Percentiles rank a stretch among this genome's conserved stretches.
These are phyloP conservation scores for Plasmodium gonderi DNA, from an alignment of 169 alveolate species.

Conservation along the genomic window DNA sequence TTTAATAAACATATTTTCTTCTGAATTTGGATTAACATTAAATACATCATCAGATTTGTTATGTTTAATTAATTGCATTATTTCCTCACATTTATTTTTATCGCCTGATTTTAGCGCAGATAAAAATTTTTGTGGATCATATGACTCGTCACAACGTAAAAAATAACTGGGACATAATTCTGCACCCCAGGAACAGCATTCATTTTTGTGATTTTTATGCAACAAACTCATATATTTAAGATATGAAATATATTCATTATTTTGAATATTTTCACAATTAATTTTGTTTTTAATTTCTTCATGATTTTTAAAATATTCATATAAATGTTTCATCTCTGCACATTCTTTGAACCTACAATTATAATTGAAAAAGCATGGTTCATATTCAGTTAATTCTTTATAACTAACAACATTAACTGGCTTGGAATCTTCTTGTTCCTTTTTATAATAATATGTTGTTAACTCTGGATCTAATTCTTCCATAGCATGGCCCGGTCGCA, in stretches of 20 bases:
- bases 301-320: background rate
- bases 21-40: background rate
- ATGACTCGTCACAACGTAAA: background rate
- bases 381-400: background rate
- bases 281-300: background rate
- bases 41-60: background rate
- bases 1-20: background rate
- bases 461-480: too few relatives aligned
- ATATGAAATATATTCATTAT: background rate
- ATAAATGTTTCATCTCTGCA: background rate
- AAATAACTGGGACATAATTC: background rate
- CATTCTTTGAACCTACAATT: background rate
- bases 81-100: background rate
- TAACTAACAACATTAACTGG: background rate
- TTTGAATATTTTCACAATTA: background rate
- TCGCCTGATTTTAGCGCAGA: background rate
- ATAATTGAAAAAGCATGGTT: background rate
- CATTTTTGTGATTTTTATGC: background rate
- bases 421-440: too few relatives aligned
- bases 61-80: background rate
- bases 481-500: too few relatives aligned
- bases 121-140: background rate
- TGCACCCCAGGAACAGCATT: background rate
- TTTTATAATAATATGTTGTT: too few relatives aligned
- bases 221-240: background rate